Conservation (phyloP, 139 green algal genomes). For the Marvania coccoides region DNA sequence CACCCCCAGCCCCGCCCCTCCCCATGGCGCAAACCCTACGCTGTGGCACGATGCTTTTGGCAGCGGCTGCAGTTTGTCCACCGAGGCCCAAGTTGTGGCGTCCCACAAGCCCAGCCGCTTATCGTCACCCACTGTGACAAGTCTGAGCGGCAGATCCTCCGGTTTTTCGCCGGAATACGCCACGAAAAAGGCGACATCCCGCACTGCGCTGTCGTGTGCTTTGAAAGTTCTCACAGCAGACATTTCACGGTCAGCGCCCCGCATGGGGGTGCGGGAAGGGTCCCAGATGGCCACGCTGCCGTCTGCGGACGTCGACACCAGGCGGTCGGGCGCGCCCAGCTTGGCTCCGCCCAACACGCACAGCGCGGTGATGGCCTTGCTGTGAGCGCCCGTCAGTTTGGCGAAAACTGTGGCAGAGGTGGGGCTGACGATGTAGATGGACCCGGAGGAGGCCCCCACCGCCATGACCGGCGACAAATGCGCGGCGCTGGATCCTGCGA, state of each 20-base stretch:
- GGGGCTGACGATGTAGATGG: constrained; percentile 33
- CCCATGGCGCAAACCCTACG: constrained; percentile 23
- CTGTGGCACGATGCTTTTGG: constrained; percentile 25
- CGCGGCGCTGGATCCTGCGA: neutral
- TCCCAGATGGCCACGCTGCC: constrained; percentile 51
- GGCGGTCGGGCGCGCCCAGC: constrained; percentile 26
- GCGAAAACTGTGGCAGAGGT: constrained; percentile 24
- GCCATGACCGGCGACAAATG: constrained; percentile 35
- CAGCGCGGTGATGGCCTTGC: constrained; percentile 28
- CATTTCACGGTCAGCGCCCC: constrained; percentile 24
- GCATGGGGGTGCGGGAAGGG: constrained; percentile 22
- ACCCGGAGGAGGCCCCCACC: constrained; percentile 36
- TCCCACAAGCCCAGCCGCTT: constrained; percentile 37
- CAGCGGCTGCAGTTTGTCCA: constrained; percentile 27
- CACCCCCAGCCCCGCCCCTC: constrained; percentile 9
- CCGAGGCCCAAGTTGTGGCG: constrained; percentile 18
- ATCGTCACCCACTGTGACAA: constrained; percentile 35
- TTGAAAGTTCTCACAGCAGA: constrained; percentile 32
- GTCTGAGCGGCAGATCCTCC: constrained; percentile 7
- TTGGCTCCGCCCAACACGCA: constrained; percentile 17
- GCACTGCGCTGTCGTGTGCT: constrained; percentile 43
- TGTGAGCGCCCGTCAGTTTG: constrained; percentile 37
- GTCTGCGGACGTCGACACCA: constrained; percentile 39
- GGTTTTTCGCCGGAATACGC: constrained; percentile 2
- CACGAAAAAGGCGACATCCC: constrained; percentile 32